Percentiles rank a stretch among this genome's conserved stretches.
These are phyloP conservation scores for Hymenoscyphus albidus DNA, from an alignment of 2,329 filamentous ascomycete species.

Conservation along the genomic window DNA sequence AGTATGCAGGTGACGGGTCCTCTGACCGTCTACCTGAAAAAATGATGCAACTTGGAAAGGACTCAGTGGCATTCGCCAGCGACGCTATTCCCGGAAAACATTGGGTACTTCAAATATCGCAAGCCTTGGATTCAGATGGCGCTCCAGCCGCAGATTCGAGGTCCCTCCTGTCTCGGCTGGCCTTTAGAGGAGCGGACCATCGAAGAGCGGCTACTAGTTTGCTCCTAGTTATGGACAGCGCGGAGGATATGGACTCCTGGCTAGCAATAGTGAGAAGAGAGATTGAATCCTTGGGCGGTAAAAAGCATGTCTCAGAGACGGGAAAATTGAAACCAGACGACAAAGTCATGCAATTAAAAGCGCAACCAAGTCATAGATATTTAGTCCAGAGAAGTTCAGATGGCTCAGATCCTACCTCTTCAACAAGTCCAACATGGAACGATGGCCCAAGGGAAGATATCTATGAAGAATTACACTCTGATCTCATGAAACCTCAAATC, in stretches of 20 bases:
- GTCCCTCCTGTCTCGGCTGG: constrained; percentile 62
- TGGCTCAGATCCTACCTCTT: constrained; percentile 24
- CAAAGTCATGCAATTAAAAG: constrained; percentile 27
- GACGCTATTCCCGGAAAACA: constrained; percentile 76
- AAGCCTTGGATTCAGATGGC: constrained; percentile 58
- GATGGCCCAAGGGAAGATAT: constrained; percentile 17
- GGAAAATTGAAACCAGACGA: constrained; percentile 48
- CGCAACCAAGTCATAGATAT: constrained; percentile 30
- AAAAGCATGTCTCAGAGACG: constrained; percentile 58
- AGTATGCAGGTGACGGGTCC: constrained; percentile 67
- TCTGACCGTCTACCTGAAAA: constrained; percentile 73
- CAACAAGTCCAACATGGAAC: constrained; percentile 17
- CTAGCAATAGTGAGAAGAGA: constrained; percentile 63
- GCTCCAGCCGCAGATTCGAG: constrained; percentile 47
- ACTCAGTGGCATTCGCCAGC: constrained; percentile 75
- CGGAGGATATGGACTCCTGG: constrained; percentile 75
- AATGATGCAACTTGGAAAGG: constrained; percentile 65
- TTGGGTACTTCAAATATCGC: constrained; percentile 74
- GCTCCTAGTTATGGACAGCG: constrained; percentile 68
- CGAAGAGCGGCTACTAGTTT: constrained; percentile 56
- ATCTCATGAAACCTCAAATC: not conserved
- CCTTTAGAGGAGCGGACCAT: constrained; percentile 55
- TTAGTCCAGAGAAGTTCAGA: constrained; percentile 26
- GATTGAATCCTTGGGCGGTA: constrained; percentile 67
- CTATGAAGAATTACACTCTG: not conserved